phyloP scores from a whole-genome alignment of 805 yeast genomes.

The Metschnikowia vanudenii region DNA sequence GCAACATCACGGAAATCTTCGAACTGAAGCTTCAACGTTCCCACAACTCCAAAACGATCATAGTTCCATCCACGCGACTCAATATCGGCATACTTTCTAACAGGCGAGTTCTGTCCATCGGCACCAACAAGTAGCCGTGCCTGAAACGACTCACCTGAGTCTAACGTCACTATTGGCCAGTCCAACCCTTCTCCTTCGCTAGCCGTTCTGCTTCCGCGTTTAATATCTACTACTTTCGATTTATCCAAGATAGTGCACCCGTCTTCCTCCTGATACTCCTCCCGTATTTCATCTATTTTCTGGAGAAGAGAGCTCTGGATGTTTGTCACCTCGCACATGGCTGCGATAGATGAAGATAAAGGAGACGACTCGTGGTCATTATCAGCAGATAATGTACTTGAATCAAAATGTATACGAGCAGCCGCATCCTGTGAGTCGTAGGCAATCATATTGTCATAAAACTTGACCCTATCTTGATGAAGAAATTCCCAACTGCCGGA shows the following conservation, averaged over 20 bases:
- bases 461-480: slow-evolving; percentile 66
- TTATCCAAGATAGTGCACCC: slow-evolving; percentile 52
- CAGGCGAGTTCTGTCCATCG: slow-evolving; percentile 95
- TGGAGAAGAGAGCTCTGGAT: slow-evolving; percentile 71
- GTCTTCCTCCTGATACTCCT: slow-evolving; percentile 15
- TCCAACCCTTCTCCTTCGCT: slow-evolving; percentile 31
- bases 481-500: slow-evolving; percentile 79
- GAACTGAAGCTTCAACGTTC: slow-evolving; percentile 72
- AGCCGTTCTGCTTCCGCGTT: slow-evolving; percentile 9
- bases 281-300: slow-evolving; percentile 37
- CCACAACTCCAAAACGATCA: slow-evolving; percentile 88
- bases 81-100: slow-evolving; percentile 74
- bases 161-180: slow-evolving; percentile 77
- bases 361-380: slow-evolving; percentile 9
- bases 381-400: slow-evolving; percentile 40
- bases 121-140: slow-evolving; percentile 88
- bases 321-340: slow-evolving; percentile 86
- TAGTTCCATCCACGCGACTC: slow-evolving; percentile 92
- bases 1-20: slow-evolving; percentile 73
- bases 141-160: slow-evolving; percentile 60
- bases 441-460: slow-evolving; percentile 78
- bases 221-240: slow-evolving; percentile 63
- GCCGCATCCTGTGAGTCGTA: slow-evolving; percentile 74
- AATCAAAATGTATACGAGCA: slow-evolving; percentile 70
- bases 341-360: slow-evolving; percentile 45